phyloP scores from a whole-genome alignment of 306 rosid species.

The Boehmeria nivea region DNA sequence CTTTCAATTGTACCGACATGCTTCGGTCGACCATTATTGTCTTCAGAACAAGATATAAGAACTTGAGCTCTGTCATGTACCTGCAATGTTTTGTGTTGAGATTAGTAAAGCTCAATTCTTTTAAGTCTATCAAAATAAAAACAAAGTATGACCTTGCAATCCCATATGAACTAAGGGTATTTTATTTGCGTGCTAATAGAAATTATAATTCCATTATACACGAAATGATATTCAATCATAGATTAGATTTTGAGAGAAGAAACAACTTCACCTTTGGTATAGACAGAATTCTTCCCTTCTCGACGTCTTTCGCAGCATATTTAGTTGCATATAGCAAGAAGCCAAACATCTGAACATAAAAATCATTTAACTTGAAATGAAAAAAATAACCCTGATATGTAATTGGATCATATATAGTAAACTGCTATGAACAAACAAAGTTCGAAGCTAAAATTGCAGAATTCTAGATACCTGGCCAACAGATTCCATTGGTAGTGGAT shows the following conservation, averaged over 20 bases:
- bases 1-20: constrained; percentile 75
- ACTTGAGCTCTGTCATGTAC: constrained; percentile 96
- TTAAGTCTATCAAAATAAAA: not conserved
- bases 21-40: constrained; percentile 41
- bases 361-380: constrained; percentile 18
- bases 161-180: no score
- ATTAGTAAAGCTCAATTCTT: constrained; percentile 16
- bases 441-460: constrained; percentile 8
- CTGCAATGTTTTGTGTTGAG: constrained; percentile 37
- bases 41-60: constrained; percentile 55
- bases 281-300: constrained; percentile 38
- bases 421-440: no score
- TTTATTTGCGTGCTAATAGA: no score
- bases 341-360: constrained; percentile 69
- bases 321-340: constrained; percentile 60
- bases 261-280: constrained; percentile 54
- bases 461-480: constrained; percentile 61
- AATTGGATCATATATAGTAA: not conserved
- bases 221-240: not conserved
- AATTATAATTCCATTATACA: no score
- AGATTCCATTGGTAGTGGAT: constrained; percentile 76
- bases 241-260: no score
- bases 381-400: not conserved
- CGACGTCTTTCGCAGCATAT: constrained; percentile 39
- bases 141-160: no score